Evolutionary conservation across 1,139 yeast genomes (phyloP).

Genomic region (Meyerozyma smithsonii): DNA sequence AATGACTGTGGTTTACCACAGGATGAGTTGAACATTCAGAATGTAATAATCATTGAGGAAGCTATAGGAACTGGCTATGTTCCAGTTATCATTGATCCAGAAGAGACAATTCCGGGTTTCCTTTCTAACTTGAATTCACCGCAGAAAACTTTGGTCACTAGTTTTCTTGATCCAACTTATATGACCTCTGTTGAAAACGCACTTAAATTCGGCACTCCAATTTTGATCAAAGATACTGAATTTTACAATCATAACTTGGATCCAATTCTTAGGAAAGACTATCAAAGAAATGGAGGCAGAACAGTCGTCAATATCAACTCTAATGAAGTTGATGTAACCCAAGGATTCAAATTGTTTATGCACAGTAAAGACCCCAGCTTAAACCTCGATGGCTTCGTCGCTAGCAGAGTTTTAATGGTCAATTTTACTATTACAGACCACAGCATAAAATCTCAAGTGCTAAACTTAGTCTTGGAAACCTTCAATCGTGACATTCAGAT

Average conservation of each 20-base stretch:
- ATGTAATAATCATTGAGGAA: constrained; percentile 48
- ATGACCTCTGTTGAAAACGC: constrained; percentile 73
- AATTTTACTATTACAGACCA: constrained; percentile 71
- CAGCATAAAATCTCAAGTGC: constrained; percentile 59
- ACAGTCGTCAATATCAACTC: constrained; percentile 56
- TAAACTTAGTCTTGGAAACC: constrained; percentile 51
- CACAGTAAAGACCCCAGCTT: constrained; percentile 57
- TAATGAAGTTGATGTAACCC: constrained; percentile 62
- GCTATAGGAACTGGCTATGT: constrained; percentile 16
- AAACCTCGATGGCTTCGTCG: constrained; percentile 48
- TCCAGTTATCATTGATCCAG: constrained; percentile 75
- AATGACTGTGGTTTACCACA: constrained; percentile 45
- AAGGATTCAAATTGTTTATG: constrained; percentile 56
- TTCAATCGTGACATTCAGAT: constrained; percentile 66
- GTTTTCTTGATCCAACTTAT: constrained; percentile 71
- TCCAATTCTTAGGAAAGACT: constrained; percentile 57
- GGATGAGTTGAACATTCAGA: constrained; percentile 61
- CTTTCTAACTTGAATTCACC: constrained; percentile 27
- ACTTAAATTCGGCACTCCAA: constrained; percentile 72
- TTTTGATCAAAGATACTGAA: constrained; percentile 77
- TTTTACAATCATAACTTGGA: constrained; percentile 69
- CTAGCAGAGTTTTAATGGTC: constrained; percentile 57
- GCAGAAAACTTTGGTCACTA: constrained; percentile 49
- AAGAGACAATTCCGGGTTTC: constrained; percentile 42
- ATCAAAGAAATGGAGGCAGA: constrained; percentile 67